Evolutionary conservation across 768 basidiomycete species (phyloP), one percentile per base, ranked within the genome.

Genomic region (Mycena amicta): DNA sequence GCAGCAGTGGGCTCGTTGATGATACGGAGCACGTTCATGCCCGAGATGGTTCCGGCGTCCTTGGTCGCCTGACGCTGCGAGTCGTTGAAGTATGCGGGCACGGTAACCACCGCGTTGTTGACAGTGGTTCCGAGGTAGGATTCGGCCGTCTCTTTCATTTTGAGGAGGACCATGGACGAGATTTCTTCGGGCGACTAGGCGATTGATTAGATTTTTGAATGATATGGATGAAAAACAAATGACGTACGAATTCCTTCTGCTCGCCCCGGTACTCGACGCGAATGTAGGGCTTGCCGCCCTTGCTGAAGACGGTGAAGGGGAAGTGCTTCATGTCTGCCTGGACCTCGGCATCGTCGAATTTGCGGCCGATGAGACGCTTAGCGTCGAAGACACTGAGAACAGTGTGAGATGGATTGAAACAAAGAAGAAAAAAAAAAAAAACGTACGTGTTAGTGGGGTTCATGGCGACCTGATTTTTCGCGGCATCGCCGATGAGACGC

Each of bases 1-100:
- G 96, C 96, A 39, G 96, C 96, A 47, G 96, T 98, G 37, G 96
- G 95, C 76, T 98, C 96, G 79, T 98, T 98, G 80, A 98, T 96
- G 75, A 98, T 97, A 79, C 96, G 94, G 70, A 96, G 91, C 60
- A 98, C 91, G 72, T 96, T 94, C 65, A 98, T 78, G 62, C 96
- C 96, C 20, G 94, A 84, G 68, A 98, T 98, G 60, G 85, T 86
- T 67, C 96, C 96, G 33, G 96, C 95, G 70, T 98, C 96, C 81
- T 97, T 98, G 68, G 96, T 98, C 22, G 96, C 96, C 70, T 96
- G 94, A 72, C 96, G 92, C 73, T 98, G 96, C 25, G 96, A 95
- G 80, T 98, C 95, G 75, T 98, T 98, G 84, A 98, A 98, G 82
- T 98, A 98, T 33, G 95, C 95, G 29, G 95, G 95, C 62, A 98